phyloP scores from a whole-genome alignment of 1,284 basidiomycete genomes.

The Leccinum huronense region DNA sequence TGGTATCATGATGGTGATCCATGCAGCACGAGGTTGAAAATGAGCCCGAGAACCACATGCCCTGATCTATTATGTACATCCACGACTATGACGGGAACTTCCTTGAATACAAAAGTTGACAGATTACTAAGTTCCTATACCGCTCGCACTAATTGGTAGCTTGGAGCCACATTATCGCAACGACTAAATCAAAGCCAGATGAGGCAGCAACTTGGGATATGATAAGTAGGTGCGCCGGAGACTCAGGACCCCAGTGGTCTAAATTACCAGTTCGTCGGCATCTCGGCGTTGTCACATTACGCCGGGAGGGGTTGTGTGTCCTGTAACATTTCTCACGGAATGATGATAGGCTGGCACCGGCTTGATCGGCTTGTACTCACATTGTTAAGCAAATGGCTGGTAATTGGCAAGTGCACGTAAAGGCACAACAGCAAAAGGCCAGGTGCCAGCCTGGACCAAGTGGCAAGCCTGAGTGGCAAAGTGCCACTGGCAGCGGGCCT shows the following conservation, averaged over 20 bases:
- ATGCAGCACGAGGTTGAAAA: background rate
- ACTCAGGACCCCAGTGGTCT: background rate
- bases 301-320: background rate
- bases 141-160: background rate
- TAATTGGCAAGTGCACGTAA: slow-evolving; percentile 3
- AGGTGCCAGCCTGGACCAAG: no score
- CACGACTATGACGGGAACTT: background rate
- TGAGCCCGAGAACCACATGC: background rate
- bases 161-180: background rate
- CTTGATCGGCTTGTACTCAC: slow-evolving; percentile 2
- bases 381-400: background rate
- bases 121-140: background rate
- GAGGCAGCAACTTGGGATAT: background rate
- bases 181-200: background rate
- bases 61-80: slow-evolving; percentile 1
- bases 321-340: background rate
- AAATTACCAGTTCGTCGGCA: background rate
- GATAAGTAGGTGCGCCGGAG: background rate
- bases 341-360: background rate
- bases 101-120: background rate
- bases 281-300: background rate
- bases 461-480: background rate
- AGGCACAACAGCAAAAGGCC: background rate
- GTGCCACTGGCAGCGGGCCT: background rate
- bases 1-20: background rate